Base-by-base conservation (phyloP, 306 rosid genomes). In the Lathyrus sativus region DNA sequence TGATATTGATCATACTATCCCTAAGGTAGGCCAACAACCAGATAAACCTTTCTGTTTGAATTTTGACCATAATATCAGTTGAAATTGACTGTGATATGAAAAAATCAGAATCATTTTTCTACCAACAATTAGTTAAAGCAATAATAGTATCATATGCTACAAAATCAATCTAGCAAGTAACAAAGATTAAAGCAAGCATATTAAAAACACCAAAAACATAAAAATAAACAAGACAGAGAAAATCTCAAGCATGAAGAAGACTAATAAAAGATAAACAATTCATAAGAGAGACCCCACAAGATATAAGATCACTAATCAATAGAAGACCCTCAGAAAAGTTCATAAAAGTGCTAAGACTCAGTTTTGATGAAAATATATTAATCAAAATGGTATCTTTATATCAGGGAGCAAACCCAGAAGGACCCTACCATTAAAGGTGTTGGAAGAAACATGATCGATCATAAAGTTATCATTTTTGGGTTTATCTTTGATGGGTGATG, bases 401-500 rank as follows among this genome's bases (percentile, higher is more conserved):
- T 50, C 11, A 8, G 53, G 22, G 28, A 59, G 37, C 29, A 49
- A 72, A 37, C 55, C 15, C 13, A 63, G 37, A 12, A 42, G 15
- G 42, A 24, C 9, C 58, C 31, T 77, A 87, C 91, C 90, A 12
- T 65, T 58, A 64, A 80, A 70, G 70, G 50, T 15, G 15, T 78
- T 80, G 44, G 80, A 38, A 15, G 83, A 76, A 35, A 69, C 76
- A 62, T 53, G 10, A 46, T 63, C 86, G 61, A 79, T 63, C 69
- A 68, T 74, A 77, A 62, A 69, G 72, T 75, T 80, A 9, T 50
- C 87, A 53, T 73, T 82, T 68, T 71, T 3, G 6, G 75, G 73
- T 5, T 81, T 82, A 10, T 72, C 85, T 53, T 88, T 85, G 69
- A 82, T 65, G 53, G 97, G 92, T 5, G 96, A 88, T 0, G 89